These are phyloP conservation scores for Candida mattraensis DNA, from an alignment of 805 yeast genomes.

Conservation along the genomic window DNA sequence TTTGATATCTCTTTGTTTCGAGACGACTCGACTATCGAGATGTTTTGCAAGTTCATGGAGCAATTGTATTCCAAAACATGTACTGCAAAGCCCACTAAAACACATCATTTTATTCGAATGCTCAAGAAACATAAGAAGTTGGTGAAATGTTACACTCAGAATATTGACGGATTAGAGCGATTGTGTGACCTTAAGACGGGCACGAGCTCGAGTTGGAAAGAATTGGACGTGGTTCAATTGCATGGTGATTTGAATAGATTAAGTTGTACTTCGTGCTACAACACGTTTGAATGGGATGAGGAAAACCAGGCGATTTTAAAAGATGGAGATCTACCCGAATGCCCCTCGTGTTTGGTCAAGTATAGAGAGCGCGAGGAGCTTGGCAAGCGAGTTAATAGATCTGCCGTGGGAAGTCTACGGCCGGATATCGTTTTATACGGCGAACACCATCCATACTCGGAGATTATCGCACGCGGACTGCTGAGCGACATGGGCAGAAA, in stretches of 20 bases:
- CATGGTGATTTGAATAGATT: slow-evolving; percentile 85
- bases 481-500: slow-evolving; percentile 59
- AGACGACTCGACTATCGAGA: slow-evolving; percentile 58
- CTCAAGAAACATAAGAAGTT: slow-evolving; percentile 64
- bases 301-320: slow-evolving; percentile 47
- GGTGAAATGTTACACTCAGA: slow-evolving; percentile 88
- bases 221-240: slow-evolving; percentile 76
- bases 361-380: slow-evolving; percentile 54
- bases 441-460: slow-evolving; percentile 88
- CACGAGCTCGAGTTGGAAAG: slow-evolving; percentile 62
- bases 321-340: slow-evolving; percentile 72
- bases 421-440: slow-evolving; percentile 94
- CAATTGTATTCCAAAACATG: slow-evolving; percentile 62
- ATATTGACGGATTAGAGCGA: slow-evolving; percentile 86
- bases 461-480: slow-evolving; percentile 69
- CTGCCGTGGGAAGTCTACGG: slow-evolving; percentile 70
- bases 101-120: slow-evolving; percentile 71
- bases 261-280: slow-evolving; percentile 71
- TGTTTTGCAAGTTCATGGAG: slow-evolving; percentile 92
- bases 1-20: slow-evolving; percentile 85
- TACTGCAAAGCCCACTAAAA: slow-evolving; percentile 75
- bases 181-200: slow-evolving; percentile 64
- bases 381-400: slow-evolving; percentile 77
- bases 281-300: slow-evolving; percentile 59
- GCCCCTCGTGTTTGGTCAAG: slow-evolving; percentile 63